Conservation (phyloP, 2,329 filamentous ascomycete species). For the Biscogniauxia mediterranea region DNA sequence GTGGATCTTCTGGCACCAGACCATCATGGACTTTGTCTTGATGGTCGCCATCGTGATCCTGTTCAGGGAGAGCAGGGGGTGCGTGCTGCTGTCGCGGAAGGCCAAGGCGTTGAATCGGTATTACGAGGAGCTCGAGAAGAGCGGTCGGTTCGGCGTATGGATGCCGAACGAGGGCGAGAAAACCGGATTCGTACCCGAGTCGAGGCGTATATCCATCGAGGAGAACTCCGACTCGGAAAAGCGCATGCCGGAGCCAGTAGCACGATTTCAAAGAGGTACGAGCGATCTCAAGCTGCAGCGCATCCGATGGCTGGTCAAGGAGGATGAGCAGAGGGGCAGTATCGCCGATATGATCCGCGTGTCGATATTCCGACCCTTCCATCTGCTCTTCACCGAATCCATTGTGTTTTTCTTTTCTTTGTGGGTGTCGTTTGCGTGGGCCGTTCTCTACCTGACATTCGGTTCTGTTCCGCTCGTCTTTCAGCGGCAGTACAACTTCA, state of each 20-base stretch:
- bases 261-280: not conserved
- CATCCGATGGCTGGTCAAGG: slow-evolving; percentile 76
- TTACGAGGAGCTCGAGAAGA: slow-evolving; percentile 70
- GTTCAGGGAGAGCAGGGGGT: slow-evolving; percentile 80
- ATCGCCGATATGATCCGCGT: slow-evolving; percentile 68
- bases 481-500: slow-evolving; percentile 64
- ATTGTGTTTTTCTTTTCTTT: slow-evolving; percentile 84
- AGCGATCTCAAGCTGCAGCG: slow-evolving; percentile 40
- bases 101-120: slow-evolving; percentile 72
- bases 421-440: slow-evolving; percentile 90
- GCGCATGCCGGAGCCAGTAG: not conserved
- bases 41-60: slow-evolving; percentile 64
- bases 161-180: slow-evolving; percentile 20
- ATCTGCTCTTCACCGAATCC: slow-evolving; percentile 71
- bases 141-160: slow-evolving; percentile 55
- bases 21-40: slow-evolving; percentile 64
- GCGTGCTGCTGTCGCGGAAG: slow-evolving; percentile 75
- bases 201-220: not conserved
- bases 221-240: slow-evolving; percentile 15
- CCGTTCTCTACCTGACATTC: slow-evolving; percentile 82
- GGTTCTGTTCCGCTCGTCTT: slow-evolving; percentile 79
- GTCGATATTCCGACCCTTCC: slow-evolving; percentile 76
- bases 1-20: slow-evolving; percentile 88
- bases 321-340: slow-evolving; percentile 72
- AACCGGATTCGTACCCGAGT: slow-evolving; percentile 3